phyloP scores from a whole-genome alignment of 768 basidiomycete species.

The Panellus pusillus region DNA sequence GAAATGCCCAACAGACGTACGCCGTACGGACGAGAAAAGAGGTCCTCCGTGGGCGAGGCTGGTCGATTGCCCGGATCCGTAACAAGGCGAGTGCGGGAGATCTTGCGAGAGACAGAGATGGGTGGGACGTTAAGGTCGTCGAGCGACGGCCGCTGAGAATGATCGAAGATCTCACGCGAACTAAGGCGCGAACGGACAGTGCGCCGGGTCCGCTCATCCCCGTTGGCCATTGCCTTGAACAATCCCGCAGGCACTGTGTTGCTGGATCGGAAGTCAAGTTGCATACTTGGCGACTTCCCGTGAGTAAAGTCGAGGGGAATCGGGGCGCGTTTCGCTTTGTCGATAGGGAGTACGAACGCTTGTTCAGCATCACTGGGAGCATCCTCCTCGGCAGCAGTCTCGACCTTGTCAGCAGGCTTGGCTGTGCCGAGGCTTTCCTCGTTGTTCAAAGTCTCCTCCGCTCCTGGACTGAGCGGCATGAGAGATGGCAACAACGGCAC shows the following conservation, averaged over 20 bases:
- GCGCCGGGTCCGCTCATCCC: conserved; percentile 68
- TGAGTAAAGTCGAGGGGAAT: conserved; percentile 75
- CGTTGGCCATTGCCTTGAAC: conserved; percentile 74
- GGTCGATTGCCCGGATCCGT: conserved; percentile 52
- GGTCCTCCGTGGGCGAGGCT: conserved; percentile 35
- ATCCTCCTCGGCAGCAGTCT: conserved; percentile 24
- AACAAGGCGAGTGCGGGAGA: conserved; percentile 54
- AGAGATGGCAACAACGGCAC: conserved; percentile 13
- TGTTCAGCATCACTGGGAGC: neutral
- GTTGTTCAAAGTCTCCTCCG: conserved; percentile 31
- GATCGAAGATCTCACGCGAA: conserved; percentile 74
- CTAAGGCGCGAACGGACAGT: conserved; percentile 74
- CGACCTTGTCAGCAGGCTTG: conserved; percentile 30
- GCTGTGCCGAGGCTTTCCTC: conserved; percentile 32
- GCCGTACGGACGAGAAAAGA: conserved; percentile 38
- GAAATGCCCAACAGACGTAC: conserved; percentile 25
- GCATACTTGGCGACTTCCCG: conserved; percentile 31
- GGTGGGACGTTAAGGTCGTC: conserved; percentile 71
- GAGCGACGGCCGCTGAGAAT: conserved; percentile 67
- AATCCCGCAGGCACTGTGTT: conserved; percentile 85
- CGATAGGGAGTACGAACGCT: conserved; percentile 26
- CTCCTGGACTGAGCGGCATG: conserved; percentile 17
- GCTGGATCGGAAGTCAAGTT: conserved; percentile 54
- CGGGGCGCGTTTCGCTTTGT: conserved; percentile 63
- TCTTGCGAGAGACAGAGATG: conserved; percentile 63